Base-by-base conservation (phyloP, 73 alveolate species). In the Blepharisma japonicum region DNA sequence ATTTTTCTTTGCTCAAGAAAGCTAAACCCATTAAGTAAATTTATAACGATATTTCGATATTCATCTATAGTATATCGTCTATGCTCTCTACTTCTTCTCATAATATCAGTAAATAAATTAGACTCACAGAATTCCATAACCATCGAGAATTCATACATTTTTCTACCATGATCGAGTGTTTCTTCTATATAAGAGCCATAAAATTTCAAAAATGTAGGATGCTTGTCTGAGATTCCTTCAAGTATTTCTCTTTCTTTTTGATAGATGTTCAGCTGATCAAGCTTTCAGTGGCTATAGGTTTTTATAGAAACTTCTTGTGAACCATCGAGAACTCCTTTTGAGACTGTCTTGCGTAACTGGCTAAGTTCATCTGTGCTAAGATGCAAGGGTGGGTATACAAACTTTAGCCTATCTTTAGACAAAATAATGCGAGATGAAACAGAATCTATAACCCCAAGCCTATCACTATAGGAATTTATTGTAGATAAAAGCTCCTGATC, bases 151-250 rank as follows among this genome's bases (percentile, higher is more conserved):
- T n/a, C 74, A 14, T 25, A 32, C 42, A 32, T 32, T 32, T 32
- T 32, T 32, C 42, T 0, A 3, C 42, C 42, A 32, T 32, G 42
- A 32, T 32, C 42, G 3, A 0, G 0, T 32, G 42, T 61, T 18
- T 61, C 74, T 20, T 20, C 74, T 18, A 20, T 61, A 61, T 14
- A 61, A 14, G 74, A 61, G 18, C 74, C 74, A 61, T 61, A 61
- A 25, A 2, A 61, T 61, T 14, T 61, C 5, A 61, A 25, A 25
- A 61, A 61, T 8, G 47, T 14, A 8, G 14, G 47, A 4, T 25
- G 50, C 5, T 61, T 61, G 0, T 39, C 74, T 9, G 74, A 61
- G 18, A 61, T 14, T 61, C 5, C 4, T 25, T 39, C 23, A 3
- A 61, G 39, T 0, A 25, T 61, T 25, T 18, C 50, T 14, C 14